phyloP scores from a whole-genome alignment of 1,284 basidiomycete species.

The Cystobasidium slooffiae region DNA sequence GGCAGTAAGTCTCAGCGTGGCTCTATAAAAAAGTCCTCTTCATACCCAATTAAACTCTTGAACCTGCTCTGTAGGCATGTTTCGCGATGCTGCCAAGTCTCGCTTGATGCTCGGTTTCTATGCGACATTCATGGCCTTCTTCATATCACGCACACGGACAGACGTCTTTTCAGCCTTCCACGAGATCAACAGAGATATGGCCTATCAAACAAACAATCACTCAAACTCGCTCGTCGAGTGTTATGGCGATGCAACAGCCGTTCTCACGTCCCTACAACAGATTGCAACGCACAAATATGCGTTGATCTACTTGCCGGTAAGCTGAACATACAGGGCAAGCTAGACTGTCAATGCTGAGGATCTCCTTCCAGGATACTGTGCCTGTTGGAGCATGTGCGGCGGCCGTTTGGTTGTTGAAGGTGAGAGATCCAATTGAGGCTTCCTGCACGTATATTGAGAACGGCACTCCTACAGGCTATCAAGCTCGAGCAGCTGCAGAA shows the following conservation, averaged over 20 bases:
- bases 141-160: constrained; percentile 18
- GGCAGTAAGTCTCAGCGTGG: neutral
- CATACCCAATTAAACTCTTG: neutral
- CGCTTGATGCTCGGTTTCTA: constrained; percentile 32
- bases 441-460: neutral
- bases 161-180: constrained; percentile 12
- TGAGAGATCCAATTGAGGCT: neutral
- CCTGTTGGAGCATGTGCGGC: constrained; percentile 28
- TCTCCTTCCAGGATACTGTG: constrained; percentile 3
- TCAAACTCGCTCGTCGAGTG: constrained; percentile 2
- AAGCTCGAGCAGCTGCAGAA: constrained; percentile 4
- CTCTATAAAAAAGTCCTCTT: neutral
- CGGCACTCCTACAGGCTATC: constrained; percentile 7
- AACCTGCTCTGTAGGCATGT: constrained; percentile 5
- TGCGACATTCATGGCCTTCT: constrained; percentile 37
- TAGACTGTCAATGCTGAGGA: neutral
- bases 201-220: constrained; percentile 10
- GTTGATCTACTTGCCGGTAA: constrained; percentile 20
- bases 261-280: constrained; percentile 13
- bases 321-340: neutral
- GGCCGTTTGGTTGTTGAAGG: constrained; percentile 22
- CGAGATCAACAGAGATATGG: constrained; percentile 3
- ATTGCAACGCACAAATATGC: constrained; percentile 11
- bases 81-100: constrained; percentile 5
- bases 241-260: constrained; percentile 11